These are phyloP conservation scores for Brettanomyces bruxellensis DNA, from an alignment of 805 yeast species.

Conservation along the genomic window DNA sequence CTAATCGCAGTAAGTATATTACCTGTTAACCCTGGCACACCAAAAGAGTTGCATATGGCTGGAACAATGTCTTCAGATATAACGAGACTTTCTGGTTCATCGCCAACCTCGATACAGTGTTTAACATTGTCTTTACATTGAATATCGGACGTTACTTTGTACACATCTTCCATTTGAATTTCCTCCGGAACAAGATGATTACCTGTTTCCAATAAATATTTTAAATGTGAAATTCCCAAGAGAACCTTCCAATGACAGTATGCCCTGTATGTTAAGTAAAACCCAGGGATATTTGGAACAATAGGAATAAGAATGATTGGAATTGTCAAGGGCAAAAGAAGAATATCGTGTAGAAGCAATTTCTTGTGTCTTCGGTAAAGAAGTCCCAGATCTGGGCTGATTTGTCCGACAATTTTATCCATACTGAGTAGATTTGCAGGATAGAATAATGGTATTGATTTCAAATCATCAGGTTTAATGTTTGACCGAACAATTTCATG, in stretches of 20 bases:
- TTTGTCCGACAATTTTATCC: constrained; percentile 26
- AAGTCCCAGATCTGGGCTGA: constrained; percentile 31
- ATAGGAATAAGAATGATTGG: constrained; percentile 79
- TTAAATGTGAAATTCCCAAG: constrained; percentile 63
- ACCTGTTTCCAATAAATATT: constrained; percentile 34
- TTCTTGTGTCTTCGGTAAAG: constrained; percentile 48
- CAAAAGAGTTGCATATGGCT: constrained; percentile 33
- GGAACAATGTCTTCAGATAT: constrained; percentile 39
- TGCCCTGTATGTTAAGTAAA: constrained; percentile 70
- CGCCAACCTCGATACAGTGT: constrained; percentile 19
- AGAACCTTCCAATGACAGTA: constrained; percentile 80
- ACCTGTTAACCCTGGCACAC: constrained; percentile 33
- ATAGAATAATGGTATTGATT: constrained; percentile 38
- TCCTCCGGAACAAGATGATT: constrained; percentile 28
- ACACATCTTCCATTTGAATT: constrained; percentile 24
- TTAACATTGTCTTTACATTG: constrained; percentile 12
- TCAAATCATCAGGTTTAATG: constrained; percentile 19
- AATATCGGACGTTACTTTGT: constrained; percentile 14
- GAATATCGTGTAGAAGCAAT: constrained; percentile 41
- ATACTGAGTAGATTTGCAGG: constrained; percentile 32
- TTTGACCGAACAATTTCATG: constrained; percentile 7
- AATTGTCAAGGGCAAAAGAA: constrained; percentile 65
- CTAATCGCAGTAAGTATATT: constrained; percentile 41
- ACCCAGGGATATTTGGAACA: constrained; percentile 89
- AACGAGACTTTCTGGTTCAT: constrained; percentile 27